These are phyloP conservation scores for Rutstroemia sp. DNA, from an alignment of 2,329 filamentous ascomycete genomes.

Conservation along the genomic window DNA sequence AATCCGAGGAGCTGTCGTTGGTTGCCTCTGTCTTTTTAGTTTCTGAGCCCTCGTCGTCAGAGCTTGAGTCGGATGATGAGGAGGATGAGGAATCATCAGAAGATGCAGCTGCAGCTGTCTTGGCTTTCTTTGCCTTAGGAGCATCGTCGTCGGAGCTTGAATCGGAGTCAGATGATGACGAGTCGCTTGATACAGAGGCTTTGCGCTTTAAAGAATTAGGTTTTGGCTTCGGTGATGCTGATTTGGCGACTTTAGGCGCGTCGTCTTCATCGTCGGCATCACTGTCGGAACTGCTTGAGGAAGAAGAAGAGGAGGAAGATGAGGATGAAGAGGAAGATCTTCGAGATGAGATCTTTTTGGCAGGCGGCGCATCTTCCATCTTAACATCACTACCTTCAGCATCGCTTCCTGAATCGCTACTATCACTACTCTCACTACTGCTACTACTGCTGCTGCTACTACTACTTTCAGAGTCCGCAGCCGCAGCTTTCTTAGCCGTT, in stretches of 20 bases:
- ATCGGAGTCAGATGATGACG: slow-evolving; percentile 22
- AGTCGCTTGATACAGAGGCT: slow-evolving; percentile 32
- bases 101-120: slow-evolving; percentile 9
- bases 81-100: slow-evolving; percentile 12
- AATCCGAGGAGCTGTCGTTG: slow-evolving; percentile 23
- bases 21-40: slow-evolving; percentile 42
- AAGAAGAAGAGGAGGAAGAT: slow-evolving; percentile 33
- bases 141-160: slow-evolving; percentile 29
- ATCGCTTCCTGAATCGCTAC: slow-evolving; percentile 24
- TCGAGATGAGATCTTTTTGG: slow-evolving; percentile 25
- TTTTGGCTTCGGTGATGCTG: slow-evolving; percentile 23
- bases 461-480: slow-evolving; percentile 27
- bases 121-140: slow-evolving; percentile 10
- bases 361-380: slow-evolving; percentile 27
- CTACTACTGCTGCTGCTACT: slow-evolving; percentile 12
- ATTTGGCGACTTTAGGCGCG: slow-evolving; percentile 20
- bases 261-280: slow-evolving; percentile 45
- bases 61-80: slow-evolving; percentile 20
- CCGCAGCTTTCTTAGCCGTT: slow-evolving; percentile 16
- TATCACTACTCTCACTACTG: slow-evolving; percentile 26
- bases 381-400: slow-evolving; percentile 31
- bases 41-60: slow-evolving; percentile 37
- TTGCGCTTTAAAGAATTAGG: slow-evolving; percentile 48
- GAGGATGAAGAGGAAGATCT: slow-evolving; percentile 31
- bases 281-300: slow-evolving; percentile 38